A percentile compares a stretch with the other conserved stretches of the same genome.
Evolutionary conservation across 2,329 filamentous ascomycete genomes (phyloP).

Genomic region (Alternaria angustiovoidea): DNA sequence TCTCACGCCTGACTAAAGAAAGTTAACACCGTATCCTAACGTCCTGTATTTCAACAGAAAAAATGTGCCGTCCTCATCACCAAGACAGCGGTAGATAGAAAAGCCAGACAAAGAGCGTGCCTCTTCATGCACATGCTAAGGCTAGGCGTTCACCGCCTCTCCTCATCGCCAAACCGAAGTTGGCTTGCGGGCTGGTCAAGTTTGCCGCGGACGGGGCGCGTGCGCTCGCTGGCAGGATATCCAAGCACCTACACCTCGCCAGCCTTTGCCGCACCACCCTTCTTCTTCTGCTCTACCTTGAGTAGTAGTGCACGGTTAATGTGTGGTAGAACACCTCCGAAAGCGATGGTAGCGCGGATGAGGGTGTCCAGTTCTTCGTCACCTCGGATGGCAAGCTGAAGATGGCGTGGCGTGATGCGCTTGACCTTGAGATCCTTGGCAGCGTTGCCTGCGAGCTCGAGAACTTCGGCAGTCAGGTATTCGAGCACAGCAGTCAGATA

Average conservation of each 20-base stretch:
- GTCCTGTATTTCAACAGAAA: conserved; percentile 19
- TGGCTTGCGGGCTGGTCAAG: neutral
- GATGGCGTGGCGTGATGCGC: conserved; percentile 96
- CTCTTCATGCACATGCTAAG: conserved; percentile 14
- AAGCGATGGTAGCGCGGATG: conserved; percentile 96
- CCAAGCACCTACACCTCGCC: conserved; percentile 33
- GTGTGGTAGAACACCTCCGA: conserved; percentile 96
- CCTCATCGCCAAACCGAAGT: neutral
- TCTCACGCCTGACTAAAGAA: conserved; percentile 35
- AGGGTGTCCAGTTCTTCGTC: conserved; percentile 98
- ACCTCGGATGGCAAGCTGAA: conserved; percentile 97
- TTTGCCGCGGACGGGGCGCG: conserved; percentile 8
- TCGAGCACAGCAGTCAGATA: conserved; percentile 98
- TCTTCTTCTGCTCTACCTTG: conserved; percentile 98
- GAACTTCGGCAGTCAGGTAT: conserved; percentile 96
- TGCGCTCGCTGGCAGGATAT: conserved; percentile 5
- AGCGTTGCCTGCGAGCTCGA: conserved; percentile 96
- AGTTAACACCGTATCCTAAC: conserved; percentile 31
- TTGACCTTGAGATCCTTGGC: conserved; percentile 99
- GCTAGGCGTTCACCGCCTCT: neutral
- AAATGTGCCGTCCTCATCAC: conserved; percentile 14
- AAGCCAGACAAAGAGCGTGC: conserved; percentile 29
- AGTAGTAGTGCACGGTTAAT: conserved; percentile 97
- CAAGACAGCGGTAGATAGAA: conserved; percentile 20
- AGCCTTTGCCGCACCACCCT: conserved; percentile 78